Base-by-base conservation (phyloP, 23 red algal genomes). In the Gracilaria gracilis region DNA sequence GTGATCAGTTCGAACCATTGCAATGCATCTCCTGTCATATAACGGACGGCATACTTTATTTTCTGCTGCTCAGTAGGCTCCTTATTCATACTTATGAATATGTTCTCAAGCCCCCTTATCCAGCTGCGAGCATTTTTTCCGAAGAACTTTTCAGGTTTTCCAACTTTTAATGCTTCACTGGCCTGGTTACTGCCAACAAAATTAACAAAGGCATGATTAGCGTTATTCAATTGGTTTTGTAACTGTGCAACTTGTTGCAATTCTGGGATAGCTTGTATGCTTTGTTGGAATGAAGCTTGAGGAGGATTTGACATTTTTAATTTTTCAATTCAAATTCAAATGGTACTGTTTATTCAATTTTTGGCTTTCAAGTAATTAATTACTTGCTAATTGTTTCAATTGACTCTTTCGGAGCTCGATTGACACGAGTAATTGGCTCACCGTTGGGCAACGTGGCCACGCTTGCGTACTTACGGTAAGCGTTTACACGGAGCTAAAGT, bases 231-330 rank as follows among this genome's bases (percentile, higher is more conserved):
- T n/a, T 66, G 61, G 9, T 66, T 24, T 66, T 66, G 9, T n/a
- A 66, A 66, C 9, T 66, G 21, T 15, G 9, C 29, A 15, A 66
- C 61, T 66, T 66, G 21, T n/a, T 66, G 61, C n/a, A 66, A 33
- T 66, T 66, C 9, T 66, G 9, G 61, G 9, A 66, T n/a, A n/a
- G 61, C 61, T 66, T 66, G 61, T n/a, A 66, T n/a, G 24, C 61
- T 66, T 66, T 29, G 29, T 9, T 24, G 29, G 9, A 29, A 24
- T 66, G 21, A 66, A 8, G 29, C 7, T 66, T 66, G 29, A 66
- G 48, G 48, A n/a, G n/a, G n/a, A n/a, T n/a, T n/a, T n/a, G n/a
- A n/a, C n/a, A n/a, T n/a, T n/a, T n/a, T n/a, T n/a, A 51, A 16
- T 11, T 16, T 11, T 51, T 51, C 8, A 51, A 11, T 51, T 8